Base-by-base conservation (phyloP, 345 rosid genomes). In the Salix caprea region DNA sequence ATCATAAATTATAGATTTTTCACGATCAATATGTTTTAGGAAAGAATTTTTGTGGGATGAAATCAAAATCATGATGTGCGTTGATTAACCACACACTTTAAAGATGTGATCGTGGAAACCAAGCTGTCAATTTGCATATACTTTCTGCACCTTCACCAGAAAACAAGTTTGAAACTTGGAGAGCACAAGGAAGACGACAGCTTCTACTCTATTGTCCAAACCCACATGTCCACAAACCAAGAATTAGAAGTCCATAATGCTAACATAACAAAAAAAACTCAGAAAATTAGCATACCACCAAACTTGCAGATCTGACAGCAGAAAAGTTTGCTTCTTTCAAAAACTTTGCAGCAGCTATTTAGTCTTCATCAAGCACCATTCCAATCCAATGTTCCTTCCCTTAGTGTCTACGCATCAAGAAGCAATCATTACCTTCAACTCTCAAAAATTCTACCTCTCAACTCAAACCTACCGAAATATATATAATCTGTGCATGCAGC, bases 401-500 rank as follows among this genome's bases (percentile, higher is more conserved):
- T 90, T 90, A 76, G 74, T 77, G n/a, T 84, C 87, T 69, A 90
- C 85, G 93, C 88, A 88, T 82, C 58, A 69, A 58, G 32, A 77
- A 61, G 10, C 78, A 48, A 62, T 69, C 65, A 39, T 44, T 56
- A 61, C 15, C 74, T 73, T 68, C 75, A 48, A 61, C 39, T 36
- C 44, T 64, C 60, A 58, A 56, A 10, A 12, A 8, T 13, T 58
- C 64, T 76, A 71, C 79, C 26, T 42, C 65, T 24, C 73, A 69
- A 62, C 67, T 69, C 48, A 37, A 54, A 54, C 58, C 67, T 19
- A 52, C 36, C 48, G 14, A 74, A 75, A 68, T 72, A 72, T 40
- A 68, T 72, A 72, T 40, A 76, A 75, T 72, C 65, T 39, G 0
- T 52, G 15, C 36, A 13, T 37, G 58, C n/a, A 48, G 14, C 73